phyloP scores from a whole-genome alignment of 129 eudicot species.

The Lactuca sativa region DNA sequence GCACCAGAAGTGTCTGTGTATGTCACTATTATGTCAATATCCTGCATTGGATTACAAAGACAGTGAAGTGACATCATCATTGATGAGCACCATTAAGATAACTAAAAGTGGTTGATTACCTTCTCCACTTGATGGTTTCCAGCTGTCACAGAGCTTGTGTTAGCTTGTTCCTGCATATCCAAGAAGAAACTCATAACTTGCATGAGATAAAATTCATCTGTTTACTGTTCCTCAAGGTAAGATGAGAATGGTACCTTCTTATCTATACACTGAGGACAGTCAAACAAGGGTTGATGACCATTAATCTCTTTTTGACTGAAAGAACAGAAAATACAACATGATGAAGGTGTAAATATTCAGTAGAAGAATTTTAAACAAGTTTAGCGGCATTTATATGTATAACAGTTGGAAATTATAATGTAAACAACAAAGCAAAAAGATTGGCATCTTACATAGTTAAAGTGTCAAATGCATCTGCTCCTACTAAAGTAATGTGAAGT shows the following conservation, averaged over 20 bases:
- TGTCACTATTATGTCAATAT: conserved; percentile 89
- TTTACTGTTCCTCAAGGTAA: background rate
- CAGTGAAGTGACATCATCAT: conserved; percentile 33
- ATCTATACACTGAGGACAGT: conserved; percentile 45
- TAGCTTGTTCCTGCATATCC: conserved; percentile 44
- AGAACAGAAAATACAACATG: conserved; percentile 26
- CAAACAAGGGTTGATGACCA: conserved; percentile 39
- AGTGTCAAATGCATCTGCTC: conserved; percentile 30
- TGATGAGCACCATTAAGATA: conserved; percentile 19
- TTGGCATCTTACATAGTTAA: conserved; percentile 31
- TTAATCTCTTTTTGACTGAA: conserved; percentile 37
- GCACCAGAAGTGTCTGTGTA: conserved; percentile 90
- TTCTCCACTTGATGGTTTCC: conserved; percentile 45
- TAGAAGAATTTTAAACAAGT: background rate
- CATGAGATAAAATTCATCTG: background rate
- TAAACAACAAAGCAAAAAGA: background rate
- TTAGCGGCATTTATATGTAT: background rate
- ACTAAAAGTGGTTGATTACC: conserved; percentile 40
- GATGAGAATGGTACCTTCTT: conserved; percentile 35
- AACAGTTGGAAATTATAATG: background rate
- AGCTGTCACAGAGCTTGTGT: conserved; percentile 29
- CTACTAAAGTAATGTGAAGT: conserved; percentile 26
- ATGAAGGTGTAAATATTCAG: background rate
- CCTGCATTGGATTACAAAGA: conserved; percentile 57
- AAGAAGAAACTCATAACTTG: background rate